Evolutionary conservation across 257 asterid genomes (phyloP), one percentile per base, ranked within the genome.

Genomic region (Forsythia suspensa): DNA sequence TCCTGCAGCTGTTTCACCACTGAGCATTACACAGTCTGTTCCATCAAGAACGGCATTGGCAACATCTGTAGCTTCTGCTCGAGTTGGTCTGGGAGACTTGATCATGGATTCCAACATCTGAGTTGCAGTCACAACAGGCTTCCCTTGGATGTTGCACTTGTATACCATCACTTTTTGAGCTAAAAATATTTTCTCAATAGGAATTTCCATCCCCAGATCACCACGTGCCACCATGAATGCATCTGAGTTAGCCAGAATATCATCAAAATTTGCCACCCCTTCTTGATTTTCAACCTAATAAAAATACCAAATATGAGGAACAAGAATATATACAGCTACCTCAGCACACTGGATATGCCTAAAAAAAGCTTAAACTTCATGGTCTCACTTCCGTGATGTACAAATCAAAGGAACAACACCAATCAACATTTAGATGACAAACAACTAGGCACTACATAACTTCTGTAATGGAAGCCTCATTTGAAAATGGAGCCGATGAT

Each of bases 171-270:
- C 98, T 84, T 93, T 93, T 82, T 93, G 98, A 77, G 97, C 97
- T 82, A 93, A 80, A 57, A 93, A 93, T 74, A 93, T 91, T 88
- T 93, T 93, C 84, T 93, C 97, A 39, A 93, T 93, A 10, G 98
- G 98, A 63, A 93, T 93, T 76, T 93, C 98, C 98, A 93, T 93
- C 40, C 98, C 98, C 8, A 93, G 84, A 79, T 93, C 98, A 12
- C 98, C 98, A 76, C 98, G 78, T 41, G 98, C 98, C 72, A 93
- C 98, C 98, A 93, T 93, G 85, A 93, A 93, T 72, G 98, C 98
- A 80, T 93, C 98, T 5, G 98, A 87, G 72, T 93, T 89, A 29
- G 93, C 91, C 69, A 93, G 88, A 76, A 93, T 93, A 2, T 93
- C 98, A 74, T 93, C 96, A 52, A 93, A 93, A 80, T 93, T 93